Percentiles rank a stretch among this genome's conserved stretches.
Conservation (phyloP, 73 alveolate genomes). For the Paramecium caudatum region DNA sequence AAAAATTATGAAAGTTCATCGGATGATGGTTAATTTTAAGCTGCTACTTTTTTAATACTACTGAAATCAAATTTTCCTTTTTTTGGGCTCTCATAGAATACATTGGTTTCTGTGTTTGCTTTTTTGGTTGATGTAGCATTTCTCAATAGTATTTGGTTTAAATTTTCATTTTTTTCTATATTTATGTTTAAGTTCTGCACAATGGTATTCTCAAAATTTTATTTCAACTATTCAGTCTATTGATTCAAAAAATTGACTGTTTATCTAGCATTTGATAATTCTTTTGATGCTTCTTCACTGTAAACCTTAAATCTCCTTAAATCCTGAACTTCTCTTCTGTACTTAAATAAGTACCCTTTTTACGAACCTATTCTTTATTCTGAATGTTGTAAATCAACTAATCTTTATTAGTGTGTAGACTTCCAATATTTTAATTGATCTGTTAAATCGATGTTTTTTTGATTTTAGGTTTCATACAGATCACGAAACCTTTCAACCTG, state of each 20-base stretch:
- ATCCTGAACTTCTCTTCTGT: conserved; percentile 49
- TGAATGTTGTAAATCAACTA: conserved; percentile 29
- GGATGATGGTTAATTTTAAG: not conserved
- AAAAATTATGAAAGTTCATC: conserved; percentile 6
- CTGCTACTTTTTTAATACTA: not conserved
- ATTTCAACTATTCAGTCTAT: conserved; percentile 12
- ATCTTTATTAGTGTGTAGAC: conserved; percentile 41
- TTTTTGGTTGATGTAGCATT: conserved; percentile 31
- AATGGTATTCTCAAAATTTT: not conserved
- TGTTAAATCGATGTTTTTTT: not conserved
- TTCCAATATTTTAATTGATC: conserved; percentile 50
- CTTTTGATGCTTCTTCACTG: conserved; percentile 22
- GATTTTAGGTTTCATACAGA: not conserved
- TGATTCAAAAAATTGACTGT: not conserved
- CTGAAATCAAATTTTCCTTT: conserved; percentile 39
- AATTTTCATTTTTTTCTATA: not conserved
- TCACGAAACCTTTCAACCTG: conserved; percentile 2
- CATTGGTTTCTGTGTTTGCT: not conserved
- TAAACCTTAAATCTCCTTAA: conserved; percentile 23
- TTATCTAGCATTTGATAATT: not conserved
- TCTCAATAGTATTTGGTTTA: not conserved
- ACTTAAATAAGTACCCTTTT: conserved; percentile 57
- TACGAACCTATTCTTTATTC: conserved; percentile 53
- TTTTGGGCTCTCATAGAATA: conserved; percentile 23
- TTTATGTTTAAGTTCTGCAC: not conserved